Evolutionary conservation across 371 early-diverging fungal species (phyloP), one percentile per base, ranked within the genome.

Genomic region (Syncephalastrum racemosum): DNA sequence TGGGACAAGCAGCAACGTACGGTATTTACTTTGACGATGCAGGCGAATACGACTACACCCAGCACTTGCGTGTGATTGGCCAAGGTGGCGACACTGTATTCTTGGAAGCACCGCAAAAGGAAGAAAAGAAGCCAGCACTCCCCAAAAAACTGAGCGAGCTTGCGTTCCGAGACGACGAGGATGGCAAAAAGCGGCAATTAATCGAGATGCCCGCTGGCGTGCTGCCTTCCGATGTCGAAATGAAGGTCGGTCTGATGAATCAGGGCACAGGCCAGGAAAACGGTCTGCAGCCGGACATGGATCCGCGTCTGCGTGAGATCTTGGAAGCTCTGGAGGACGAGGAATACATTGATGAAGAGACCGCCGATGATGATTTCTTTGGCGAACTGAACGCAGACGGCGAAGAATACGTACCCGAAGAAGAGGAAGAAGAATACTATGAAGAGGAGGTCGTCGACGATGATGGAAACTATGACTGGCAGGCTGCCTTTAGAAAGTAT

Each of bases 291-390:
- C 90, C 90, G 3, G 84, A 84, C 48, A 89, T 91, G 89, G 87
- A 90, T 61, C 82, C 81, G 46, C 75, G 87, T 50, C 67, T 96
- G 54, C 87, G 95, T 56, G 94, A 95, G 75, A 88, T 86, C 0
- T 62, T 97, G 48, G 92, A 93, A 60, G 97, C 96, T 3, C 73
- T 97, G 59, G 93, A 94, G 19, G 95, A 96, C 64, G 95, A 94
- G 10, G 93, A 83, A 18, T 91, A 83, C 57, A 82, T 89, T 18
- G 90, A 91, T 23, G 84, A 87, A 14, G 90, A 83, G 4, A 53
- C 88, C 13, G 90, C 86, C 39, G 93, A 92, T 50, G 77, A 75
- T 19, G 59, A 64, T 41, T 95, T 93, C 62, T 86, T 95, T 64
- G 90, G 81, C 4, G 59, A 71, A 20, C 63, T 92, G 46, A 56